A percentile compares a stretch with the other conserved stretches of the same genome.
phyloP scores from a whole-genome alignment of 2,329 filamentous ascomycete genomes.

The Zasmidium cellare region DNA sequence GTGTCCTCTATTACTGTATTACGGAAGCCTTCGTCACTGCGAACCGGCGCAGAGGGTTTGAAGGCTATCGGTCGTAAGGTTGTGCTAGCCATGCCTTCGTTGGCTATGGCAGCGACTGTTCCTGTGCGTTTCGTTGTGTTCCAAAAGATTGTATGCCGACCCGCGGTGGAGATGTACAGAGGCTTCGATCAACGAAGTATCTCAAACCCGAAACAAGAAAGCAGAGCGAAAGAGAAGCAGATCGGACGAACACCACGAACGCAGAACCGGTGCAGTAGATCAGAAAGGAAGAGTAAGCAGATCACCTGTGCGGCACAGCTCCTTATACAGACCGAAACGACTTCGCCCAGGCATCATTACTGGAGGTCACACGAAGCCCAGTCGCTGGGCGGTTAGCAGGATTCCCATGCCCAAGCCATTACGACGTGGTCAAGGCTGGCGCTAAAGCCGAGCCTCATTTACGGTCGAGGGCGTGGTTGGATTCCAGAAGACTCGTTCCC shows the following conservation, averaged over 20 bases:
- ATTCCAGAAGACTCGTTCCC: slow-evolving; percentile 13
- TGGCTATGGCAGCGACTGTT: neutral
- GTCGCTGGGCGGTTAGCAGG: slow-evolving; percentile 29
- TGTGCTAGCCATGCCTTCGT: slow-evolving; percentile 39
- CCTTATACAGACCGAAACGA: slow-evolving; percentile 29
- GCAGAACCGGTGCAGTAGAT: slow-evolving; percentile 21
- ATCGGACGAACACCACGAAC: slow-evolving; percentile 23
- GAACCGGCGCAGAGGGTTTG: slow-evolving; percentile 59
- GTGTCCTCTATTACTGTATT: slow-evolving; percentile 66
- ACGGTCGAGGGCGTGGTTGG: slow-evolving; percentile 20
- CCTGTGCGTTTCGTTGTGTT: neutral
- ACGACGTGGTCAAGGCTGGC: slow-evolving; percentile 31
- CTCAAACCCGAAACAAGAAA: slow-evolving; percentile 20
- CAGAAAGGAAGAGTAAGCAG: slow-evolving; percentile 21
- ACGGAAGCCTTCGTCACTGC: slow-evolving; percentile 52
- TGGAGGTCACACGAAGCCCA: slow-evolving; percentile 18
- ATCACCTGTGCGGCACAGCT: slow-evolving; percentile 18
- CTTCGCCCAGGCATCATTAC: slow-evolving; percentile 21
- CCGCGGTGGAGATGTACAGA: slow-evolving; percentile 44
- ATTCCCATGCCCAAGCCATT: slow-evolving; percentile 23
- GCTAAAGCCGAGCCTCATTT: slow-evolving; percentile 31
- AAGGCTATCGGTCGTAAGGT: slow-evolving; percentile 52
- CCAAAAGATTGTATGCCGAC: slow-evolving; percentile 37
- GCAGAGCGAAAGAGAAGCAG: slow-evolving; percentile 26
- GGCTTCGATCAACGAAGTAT: slow-evolving; percentile 47